Percentiles rank a stretch among this genome's conserved stretches.
These are phyloP conservation scores for Chaetomiaceae sp. DNA, from an alignment of 2,329 filamentous ascomycete species.

Conservation along the genomic window DNA sequence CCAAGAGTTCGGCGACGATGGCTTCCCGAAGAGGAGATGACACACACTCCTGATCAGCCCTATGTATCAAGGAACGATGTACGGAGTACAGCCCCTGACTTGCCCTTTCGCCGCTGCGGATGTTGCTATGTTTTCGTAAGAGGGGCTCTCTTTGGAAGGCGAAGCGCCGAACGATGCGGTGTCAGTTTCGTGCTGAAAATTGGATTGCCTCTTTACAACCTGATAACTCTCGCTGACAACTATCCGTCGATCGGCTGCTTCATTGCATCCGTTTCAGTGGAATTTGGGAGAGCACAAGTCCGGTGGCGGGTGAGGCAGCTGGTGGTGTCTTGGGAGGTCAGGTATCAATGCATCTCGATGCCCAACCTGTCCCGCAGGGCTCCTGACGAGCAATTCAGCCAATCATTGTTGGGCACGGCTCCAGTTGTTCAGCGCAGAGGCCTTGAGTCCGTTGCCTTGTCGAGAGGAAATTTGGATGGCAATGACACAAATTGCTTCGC, in stretches of 20 bases:
- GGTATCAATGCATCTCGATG: constrained; percentile 43
- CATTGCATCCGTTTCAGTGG: constrained; percentile 13
- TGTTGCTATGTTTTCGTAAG: too few relatives aligned
- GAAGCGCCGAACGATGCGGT: too few relatives aligned
- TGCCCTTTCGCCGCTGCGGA: too few relatives aligned
- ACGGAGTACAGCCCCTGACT: too few relatives aligned
- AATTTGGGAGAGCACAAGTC: neutral
- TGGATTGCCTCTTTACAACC: too few relatives aligned
- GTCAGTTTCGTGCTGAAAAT: too few relatives aligned
- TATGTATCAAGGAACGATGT: too few relatives aligned
- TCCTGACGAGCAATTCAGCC: constrained; percentile 17
- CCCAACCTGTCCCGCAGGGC: constrained; percentile 29
- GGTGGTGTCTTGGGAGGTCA: constrained; percentile 31
- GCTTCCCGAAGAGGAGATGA: too few relatives aligned
- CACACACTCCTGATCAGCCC: too few relatives aligned
- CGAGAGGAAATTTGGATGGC: neutral
- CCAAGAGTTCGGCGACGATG: too few relatives aligned
- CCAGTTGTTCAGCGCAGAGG: constrained; percentile 1
- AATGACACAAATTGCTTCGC: neutral
- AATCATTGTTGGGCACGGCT: constrained; percentile 27
- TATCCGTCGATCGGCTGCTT: too few relatives aligned
- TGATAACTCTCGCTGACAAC: neutral
- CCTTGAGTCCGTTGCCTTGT: constrained; percentile 6
- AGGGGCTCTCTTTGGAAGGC: neutral
- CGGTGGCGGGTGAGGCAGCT: constrained; percentile 13